phyloP scores from a whole-genome alignment of 768 basidiomycete species.

The Phaffia tasmanica region DNA sequence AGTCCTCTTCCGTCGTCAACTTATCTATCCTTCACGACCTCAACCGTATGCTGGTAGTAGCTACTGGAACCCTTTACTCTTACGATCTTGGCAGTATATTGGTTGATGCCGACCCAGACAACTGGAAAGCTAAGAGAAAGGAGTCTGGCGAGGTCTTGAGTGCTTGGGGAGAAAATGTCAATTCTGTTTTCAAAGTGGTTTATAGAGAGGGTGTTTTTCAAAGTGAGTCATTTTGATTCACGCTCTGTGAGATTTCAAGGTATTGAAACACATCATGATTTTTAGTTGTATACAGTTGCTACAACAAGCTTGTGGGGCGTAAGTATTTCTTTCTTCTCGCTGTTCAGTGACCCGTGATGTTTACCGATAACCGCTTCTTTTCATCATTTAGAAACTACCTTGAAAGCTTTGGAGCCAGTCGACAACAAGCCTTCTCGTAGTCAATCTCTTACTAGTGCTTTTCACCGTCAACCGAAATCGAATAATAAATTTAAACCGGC shows the following conservation, averaged over 20 bases:
- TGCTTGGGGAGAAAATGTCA: conserved; percentile 20
- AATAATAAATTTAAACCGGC: not conserved
- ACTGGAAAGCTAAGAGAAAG: conserved; percentile 10
- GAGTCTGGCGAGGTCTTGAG: conserved; percentile 16
- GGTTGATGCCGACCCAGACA: conserved; percentile 1
- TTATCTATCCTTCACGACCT: conserved; percentile 1
- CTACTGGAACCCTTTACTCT: conserved; percentile 15
- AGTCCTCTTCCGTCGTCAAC: conserved; percentile 18
- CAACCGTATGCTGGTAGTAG: conserved; percentile 14
- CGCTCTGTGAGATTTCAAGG: no score
- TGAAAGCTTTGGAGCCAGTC: conserved; percentile 21
- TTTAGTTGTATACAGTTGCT: conserved; percentile 16
- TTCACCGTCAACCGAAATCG: not conserved
- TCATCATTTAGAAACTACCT: not conserved
- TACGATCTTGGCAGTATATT: conserved; percentile 3
- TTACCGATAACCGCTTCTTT: not conserved
- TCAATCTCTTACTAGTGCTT: conserved; percentile 2
- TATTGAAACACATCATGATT: no score
- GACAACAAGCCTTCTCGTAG: not conserved
- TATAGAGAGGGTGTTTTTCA: not conserved
- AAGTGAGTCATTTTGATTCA: no score
- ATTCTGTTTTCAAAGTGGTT: not conserved
- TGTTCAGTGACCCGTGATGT: no score
- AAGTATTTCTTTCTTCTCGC: not conserved
- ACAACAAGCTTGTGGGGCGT: conserved; percentile 12